These are phyloP conservation scores for Coccomyxa sp. DNA, from an alignment of 139 green algal genomes.

Conservation along the genomic window DNA sequence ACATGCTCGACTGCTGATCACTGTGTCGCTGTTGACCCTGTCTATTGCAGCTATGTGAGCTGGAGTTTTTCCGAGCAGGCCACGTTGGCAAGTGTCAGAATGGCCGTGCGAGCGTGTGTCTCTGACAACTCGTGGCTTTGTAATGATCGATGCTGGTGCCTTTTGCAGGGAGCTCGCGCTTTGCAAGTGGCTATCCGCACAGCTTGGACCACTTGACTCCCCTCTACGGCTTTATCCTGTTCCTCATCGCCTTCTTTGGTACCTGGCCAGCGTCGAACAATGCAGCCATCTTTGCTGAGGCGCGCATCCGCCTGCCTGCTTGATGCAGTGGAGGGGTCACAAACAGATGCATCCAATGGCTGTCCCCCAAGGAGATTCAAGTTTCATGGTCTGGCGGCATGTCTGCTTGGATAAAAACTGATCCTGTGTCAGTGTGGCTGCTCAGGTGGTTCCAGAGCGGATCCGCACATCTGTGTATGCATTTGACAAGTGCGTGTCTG, in stretches of 20 bases:
- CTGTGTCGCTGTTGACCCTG: neutral
- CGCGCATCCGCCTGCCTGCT: neutral
- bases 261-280: neutral
- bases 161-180: neutral
- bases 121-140: neutral
- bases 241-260: neutral
- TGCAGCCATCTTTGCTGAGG: neutral
- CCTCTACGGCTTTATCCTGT: neutral
- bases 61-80: too few species aligned
- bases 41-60: neutral
- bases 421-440: too few species aligned
- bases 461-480: neutral
- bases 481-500: neutral
- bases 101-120: neutral
- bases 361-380: too few species aligned
- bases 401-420: too few species aligned
- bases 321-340: too few species aligned
- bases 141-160: neutral
- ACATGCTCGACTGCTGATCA: neutral
- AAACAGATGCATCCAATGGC: too few species aligned
- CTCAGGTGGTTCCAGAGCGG: slow-evolving; percentile 1
- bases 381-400: too few species aligned
- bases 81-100: neutral
- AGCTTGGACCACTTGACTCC: neutral
- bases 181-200: neutral